Percentiles rank a stretch among this genome's conserved stretches.
phyloP scores from a whole-genome alignment of 345 rosid genomes.

The Pseudoturritis turrita region DNA sequence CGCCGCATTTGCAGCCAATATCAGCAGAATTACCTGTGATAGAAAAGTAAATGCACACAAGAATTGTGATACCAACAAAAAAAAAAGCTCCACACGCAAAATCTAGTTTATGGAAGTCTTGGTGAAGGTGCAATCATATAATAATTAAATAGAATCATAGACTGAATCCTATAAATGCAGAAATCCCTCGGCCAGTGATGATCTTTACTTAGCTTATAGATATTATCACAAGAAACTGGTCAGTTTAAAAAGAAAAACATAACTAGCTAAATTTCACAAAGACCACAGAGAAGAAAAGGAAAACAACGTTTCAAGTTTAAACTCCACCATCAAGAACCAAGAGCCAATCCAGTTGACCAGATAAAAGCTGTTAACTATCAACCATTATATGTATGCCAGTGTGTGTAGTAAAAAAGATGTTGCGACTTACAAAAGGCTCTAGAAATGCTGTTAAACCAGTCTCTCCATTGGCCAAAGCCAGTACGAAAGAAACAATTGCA shows the following conservation, averaged over 20 bases:
- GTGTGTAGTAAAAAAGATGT: slow-evolving; percentile 11
- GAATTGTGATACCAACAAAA: slow-evolving; percentile 1
- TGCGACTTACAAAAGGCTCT: slow-evolving; percentile 93
- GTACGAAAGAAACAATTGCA: slow-evolving; percentile 72
- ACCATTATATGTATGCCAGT: background rate
- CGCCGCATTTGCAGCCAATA: slow-evolving; percentile 99
- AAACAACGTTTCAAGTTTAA: background rate
- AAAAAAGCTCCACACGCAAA: background rate
- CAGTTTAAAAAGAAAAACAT: background rate
- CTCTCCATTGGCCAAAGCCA: slow-evolving; percentile 95
- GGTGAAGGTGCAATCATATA: background rate
- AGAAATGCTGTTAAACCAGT: slow-evolving; percentile 92
- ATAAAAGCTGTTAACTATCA: background rate
- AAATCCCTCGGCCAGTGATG: background rate
- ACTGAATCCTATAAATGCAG: background rate
- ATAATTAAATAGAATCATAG: background rate
- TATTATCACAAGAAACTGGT: background rate
- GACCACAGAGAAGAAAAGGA: background rate
- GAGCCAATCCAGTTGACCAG: background rate
- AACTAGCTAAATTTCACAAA: background rate
- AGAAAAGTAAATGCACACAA: slow-evolving; percentile 19
- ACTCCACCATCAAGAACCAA: background rate
- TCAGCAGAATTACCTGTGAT: slow-evolving; percentile 79
- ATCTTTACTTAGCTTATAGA: background rate
- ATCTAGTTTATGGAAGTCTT: background rate